A percentile compares a stretch with the other conserved stretches of the same genome.
Evolutionary conservation across 257 asterid species (phyloP).

Genomic region (Solanum medicagineum): DNA sequence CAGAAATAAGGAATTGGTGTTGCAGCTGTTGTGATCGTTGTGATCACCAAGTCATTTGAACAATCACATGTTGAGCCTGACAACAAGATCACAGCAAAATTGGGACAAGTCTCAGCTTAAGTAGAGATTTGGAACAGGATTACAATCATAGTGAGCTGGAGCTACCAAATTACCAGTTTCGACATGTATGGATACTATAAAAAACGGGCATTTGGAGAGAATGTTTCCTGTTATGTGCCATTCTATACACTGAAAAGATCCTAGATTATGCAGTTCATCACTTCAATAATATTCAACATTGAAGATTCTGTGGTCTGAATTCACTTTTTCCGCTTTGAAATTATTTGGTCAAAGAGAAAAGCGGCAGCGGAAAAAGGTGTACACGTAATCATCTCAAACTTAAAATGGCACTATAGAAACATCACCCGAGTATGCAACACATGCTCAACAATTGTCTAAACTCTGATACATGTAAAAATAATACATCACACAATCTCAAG

Average conservation of each 20-base stretch:
- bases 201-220: neutral
- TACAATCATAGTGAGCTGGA: neutral
- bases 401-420: neutral
- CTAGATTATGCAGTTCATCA: neutral
- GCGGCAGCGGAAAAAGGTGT: neutral
- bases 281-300: neutral
- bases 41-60: neutral
- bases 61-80: neutral
- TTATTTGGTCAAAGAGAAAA: neutral
- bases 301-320: neutral
- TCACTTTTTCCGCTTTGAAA: neutral
- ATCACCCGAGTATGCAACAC: neutral
- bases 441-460: neutral
- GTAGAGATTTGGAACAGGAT: neutral
- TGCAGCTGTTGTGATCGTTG: neutral
- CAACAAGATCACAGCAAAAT: neutral
- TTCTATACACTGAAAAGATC: neutral
- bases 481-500: neutral
- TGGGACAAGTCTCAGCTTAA: neutral
- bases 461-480: neutral
- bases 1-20: neutral
- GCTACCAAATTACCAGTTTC: neutral
- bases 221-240: neutral
- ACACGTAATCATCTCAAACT: neutral
- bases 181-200: neutral